Percentiles rank a stretch among this genome's conserved stretches.
Conservation (phyloP, 192 early-diverging fungal species). For the Entrophospora sp. region DNA sequence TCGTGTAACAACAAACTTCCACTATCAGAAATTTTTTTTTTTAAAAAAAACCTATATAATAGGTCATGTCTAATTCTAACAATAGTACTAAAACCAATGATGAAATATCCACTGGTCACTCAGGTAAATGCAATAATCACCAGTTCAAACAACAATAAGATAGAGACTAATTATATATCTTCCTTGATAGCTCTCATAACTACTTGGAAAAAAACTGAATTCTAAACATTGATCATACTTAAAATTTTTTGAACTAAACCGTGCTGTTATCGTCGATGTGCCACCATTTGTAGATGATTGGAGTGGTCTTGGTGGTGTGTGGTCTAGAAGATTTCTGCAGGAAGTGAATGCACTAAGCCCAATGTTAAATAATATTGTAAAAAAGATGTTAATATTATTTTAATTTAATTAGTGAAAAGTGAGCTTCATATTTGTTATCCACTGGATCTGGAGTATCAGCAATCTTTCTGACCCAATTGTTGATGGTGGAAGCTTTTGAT, state of each 20-base stretch:
- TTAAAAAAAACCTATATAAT: too few species aligned
- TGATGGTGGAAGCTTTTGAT: not conserved
- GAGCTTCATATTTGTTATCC: not conserved
- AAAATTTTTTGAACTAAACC: not conserved
- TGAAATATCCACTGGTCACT: too few species aligned
- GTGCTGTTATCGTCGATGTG: not conserved
- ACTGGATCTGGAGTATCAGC: not conserved
- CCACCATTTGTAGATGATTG: not conserved
- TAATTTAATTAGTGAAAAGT: not conserved
- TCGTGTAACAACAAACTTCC: too few species aligned
- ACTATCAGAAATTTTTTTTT: too few species aligned
- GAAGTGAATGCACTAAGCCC: not conserved
- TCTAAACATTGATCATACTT: not conserved
- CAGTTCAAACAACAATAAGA: too few species aligned
- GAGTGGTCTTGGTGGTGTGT: not conserved
- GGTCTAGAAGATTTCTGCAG: not conserved
- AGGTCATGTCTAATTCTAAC: too few species aligned
- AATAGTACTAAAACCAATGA: too few species aligned
- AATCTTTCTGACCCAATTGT: not conserved
- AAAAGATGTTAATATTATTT: not conserved
- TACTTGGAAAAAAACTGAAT: not conserved
- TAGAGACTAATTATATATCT: too few species aligned
- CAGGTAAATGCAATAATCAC: too few species aligned
- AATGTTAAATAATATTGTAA: not conserved
- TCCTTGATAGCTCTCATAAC: too few species aligned